Evolutionary conservation across 495 filamentous ascomycete species (phyloP).

Genomic region (Podospora pseudopauciseta): DNA sequence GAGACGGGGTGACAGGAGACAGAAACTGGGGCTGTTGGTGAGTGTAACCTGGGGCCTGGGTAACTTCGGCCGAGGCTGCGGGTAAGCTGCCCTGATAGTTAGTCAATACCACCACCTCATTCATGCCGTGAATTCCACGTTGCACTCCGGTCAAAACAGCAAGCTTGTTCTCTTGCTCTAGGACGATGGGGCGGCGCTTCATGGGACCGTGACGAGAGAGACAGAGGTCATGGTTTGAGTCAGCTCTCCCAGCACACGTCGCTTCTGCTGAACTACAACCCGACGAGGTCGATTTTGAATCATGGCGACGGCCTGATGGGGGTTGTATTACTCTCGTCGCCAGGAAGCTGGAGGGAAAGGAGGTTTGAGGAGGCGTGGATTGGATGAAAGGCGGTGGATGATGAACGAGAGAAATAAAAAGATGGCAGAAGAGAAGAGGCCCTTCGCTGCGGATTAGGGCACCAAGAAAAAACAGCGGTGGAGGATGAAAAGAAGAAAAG

Average conservation of each 20-base stretch:
- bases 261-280: neutral
- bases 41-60: neutral
- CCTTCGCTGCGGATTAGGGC: neutral
- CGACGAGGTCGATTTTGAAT: neutral
- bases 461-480: neutral
- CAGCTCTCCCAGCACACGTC: slow-evolving; percentile 23
- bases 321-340: neutral
- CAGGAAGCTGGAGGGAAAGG: neutral
- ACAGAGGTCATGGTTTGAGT: slow-evolving; percentile 23
- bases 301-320: neutral
- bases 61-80: slow-evolving; percentile 14
- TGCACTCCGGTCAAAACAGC: slow-evolving; percentile 19
- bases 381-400: too few species aligned
- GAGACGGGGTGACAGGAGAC: neutral
- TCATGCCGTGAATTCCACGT: slow-evolving; percentile 21
- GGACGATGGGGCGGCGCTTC: slow-evolving; percentile 25
- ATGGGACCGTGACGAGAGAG: neutral
- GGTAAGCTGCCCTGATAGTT: slow-evolving; percentile 5
- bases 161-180: slow-evolving; percentile 26
- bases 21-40: neutral
- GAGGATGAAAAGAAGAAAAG: neutral
- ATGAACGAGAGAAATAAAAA: neutral
- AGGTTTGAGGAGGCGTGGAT: neutral
- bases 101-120: slow-evolving; percentile 27
- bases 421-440: neutral